Evolutionary conservation across 2,329 filamentous ascomycete species (phyloP).

Genomic region (Xylaria sp.): DNA sequence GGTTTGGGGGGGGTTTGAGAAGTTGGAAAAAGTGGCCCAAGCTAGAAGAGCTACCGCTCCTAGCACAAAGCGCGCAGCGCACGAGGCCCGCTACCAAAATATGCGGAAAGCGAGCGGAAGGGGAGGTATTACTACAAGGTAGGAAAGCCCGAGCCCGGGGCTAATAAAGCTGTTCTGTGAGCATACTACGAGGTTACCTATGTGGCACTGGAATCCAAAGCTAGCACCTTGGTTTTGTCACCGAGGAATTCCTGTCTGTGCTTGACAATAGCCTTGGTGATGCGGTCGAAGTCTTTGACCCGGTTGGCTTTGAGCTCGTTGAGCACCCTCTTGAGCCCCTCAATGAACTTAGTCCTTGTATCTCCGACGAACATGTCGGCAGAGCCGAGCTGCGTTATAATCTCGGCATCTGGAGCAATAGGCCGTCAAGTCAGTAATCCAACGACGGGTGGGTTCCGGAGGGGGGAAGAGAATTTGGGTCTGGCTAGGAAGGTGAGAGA

Average conservation of each 20-base stretch:
- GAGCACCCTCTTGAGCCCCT: constrained; percentile 70
- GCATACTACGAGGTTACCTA: constrained; percentile 49
- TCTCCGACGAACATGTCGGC: constrained; percentile 72
- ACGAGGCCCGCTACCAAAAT: constrained; percentile 28
- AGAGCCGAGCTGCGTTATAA: constrained; percentile 77
- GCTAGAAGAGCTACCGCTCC: constrained; percentile 32
- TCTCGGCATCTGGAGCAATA: constrained; percentile 72
- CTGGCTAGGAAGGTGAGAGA: constrained; percentile 7
- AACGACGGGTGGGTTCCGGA: constrained; percentile 53
- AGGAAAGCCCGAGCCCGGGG: constrained; percentile 21
- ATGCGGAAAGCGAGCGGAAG: constrained; percentile 29
- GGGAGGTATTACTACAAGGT: constrained; percentile 43
- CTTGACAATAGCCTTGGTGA: constrained; percentile 74
- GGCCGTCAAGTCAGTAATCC: constrained; percentile 60
- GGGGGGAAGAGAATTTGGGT: constrained; percentile 27
- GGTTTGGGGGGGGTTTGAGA: constrained; percentile 2
- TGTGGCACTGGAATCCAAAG: constrained; percentile 61
- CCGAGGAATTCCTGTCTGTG: constrained; percentile 73
- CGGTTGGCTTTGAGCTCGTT: constrained; percentile 68
- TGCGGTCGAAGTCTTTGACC: constrained; percentile 72
- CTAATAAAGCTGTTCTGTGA: constrained; percentile 35
- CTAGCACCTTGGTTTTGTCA: constrained; percentile 72
- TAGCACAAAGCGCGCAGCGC: constrained; percentile 28
- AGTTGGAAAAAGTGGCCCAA: constrained; percentile 28
- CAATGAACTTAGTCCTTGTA: constrained; percentile 70